Base-by-base conservation (phyloP, 177 flowering plant species). In the Vitis hybrid region DNA sequence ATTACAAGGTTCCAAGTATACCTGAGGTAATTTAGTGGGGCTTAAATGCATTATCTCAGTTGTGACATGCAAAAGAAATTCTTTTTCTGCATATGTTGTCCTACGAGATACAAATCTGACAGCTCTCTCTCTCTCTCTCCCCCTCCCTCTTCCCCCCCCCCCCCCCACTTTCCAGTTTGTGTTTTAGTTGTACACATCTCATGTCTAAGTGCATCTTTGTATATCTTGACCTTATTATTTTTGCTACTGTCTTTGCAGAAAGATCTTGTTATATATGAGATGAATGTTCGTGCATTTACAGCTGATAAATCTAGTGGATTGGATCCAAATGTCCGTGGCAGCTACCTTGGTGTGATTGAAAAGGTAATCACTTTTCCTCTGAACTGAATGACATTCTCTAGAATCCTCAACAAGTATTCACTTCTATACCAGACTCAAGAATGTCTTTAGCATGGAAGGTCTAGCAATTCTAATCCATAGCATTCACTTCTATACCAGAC, bases 261-360 rank as follows among this genome's bases (percentile, higher is more conserved):
- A 75, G 98, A 95, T 85, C 94, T 95, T 77, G 91, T 91, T 70
- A 81, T 95, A 59, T 93, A 95, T 82, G 99, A 93, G 81, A 95
- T 95, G 99, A 95, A 89, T 87, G 92, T 95, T 52, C 97, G 97
- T 69, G 94, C 90, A 64, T 95, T 89, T 84, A 95, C 99, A 50
- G 88, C 84, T 77, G 96, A 91, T 79, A 85, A 86, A 79, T 90
- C 98, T 55, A 95, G 99, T 83, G 88, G 90, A 15, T 60, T 93
- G 77, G 93, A 86, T 76, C 80, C 84, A 70, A 59, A 74, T 3
- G 79, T 81, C 56, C 87, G 94, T 72, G 99, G 99, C 32, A 95
- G 97, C 74, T 95, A 88, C 74, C 93, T 90, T 81, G 99, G 98
- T 67, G 83, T 95, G 40, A 91, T 91, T 75, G 93, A 93, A 72